These are phyloP conservation scores for Amaranthus cruentus DNA, from an alignment of 148 eudicot species.

Conservation along the genomic window DNA sequence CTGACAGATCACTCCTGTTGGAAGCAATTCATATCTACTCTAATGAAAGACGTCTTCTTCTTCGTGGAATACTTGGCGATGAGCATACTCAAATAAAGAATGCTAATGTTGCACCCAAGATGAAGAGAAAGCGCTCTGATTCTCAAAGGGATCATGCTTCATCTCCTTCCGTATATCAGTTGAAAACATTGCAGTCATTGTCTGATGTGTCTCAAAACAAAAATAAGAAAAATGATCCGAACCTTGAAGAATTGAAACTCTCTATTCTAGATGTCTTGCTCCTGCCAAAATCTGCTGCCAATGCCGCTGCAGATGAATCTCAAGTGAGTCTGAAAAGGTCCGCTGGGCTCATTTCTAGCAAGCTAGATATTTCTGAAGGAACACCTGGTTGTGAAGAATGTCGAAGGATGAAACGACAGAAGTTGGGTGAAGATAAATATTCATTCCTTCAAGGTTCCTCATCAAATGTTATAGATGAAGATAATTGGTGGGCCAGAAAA, in stretches of 20 bases:
- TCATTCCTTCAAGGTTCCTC: slow-evolving; percentile 40
- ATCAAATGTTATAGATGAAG: slow-evolving; percentile 57
- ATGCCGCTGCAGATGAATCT: slow-evolving; percentile 45
- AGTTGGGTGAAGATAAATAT: slow-evolving; percentile 57
- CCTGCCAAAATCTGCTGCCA: slow-evolving; percentile 45
- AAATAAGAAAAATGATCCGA: slow-evolving; percentile 30
- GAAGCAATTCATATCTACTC: slow-evolving; percentile 68
- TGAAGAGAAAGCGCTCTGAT: slow-evolving; percentile 27
- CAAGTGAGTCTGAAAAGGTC: slow-evolving; percentile 54
- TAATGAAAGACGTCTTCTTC: slow-evolving; percentile 82
- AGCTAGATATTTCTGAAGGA: slow-evolving; percentile 46
- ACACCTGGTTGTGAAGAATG: slow-evolving; percentile 97
- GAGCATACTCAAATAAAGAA: slow-evolving; percentile 28
- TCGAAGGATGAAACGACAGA: slow-evolving; percentile 70
- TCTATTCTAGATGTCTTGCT: slow-evolving; percentile 63
- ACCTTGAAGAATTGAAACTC: slow-evolving; percentile 52
- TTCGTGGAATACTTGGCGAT: slow-evolving; percentile 46
- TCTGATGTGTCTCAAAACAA: slow-evolving; percentile 26
- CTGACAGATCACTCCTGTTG: slow-evolving; percentile 31
- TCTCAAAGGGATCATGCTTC: slow-evolving; percentile 31
- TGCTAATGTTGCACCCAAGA: slow-evolving; percentile 27
- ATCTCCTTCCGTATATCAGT: slow-evolving; percentile 34
- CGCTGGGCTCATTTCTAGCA: slow-evolving; percentile 31
- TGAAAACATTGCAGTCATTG: slow-evolving; percentile 28
- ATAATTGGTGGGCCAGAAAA: slow-evolving; percentile 86